Base-by-base conservation (phyloP, 306 rosid species). In the Canavalia ensiformis region DNA sequence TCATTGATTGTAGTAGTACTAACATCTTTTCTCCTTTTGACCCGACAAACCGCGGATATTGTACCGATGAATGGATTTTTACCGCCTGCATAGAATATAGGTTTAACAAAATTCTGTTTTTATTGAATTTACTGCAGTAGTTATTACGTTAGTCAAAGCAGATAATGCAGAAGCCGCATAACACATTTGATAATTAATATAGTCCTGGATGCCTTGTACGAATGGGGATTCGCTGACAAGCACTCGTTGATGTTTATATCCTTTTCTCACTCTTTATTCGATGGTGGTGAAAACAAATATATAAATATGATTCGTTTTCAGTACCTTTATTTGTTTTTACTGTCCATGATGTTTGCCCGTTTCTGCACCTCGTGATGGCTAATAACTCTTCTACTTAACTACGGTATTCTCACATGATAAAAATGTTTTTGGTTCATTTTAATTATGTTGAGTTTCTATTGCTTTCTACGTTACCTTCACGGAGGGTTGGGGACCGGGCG, bases 261-360 rank as follows among this genome's bases (percentile, higher is more conserved):
- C 6, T 42, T 18, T 58, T 72, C 69, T 29, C 82, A 69, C 79
- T 67, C 67, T 69, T 84, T 80, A 2, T 66, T 31, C 51, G 73
- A 28, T 49, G 47, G 64, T 73, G 44, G 33, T 7, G 25, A 52
- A 66, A 75, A 57, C 56, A 76, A 12, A 46, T 34, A 56, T 69
- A 35, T 2, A 46, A 25, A 6, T 39, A 49, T 45, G 6, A 56
- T 51, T 72, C 4, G 46, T 42, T 76, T 8, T n/a, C 42, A 30
- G 8, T 8, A 66, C 25, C 25, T 18, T 18, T 18, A 18, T 18
- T 18, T 18, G 25, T 18, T 18, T 18, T 18, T 2, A 51, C 77
- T 54, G 54, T 35, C 66, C 41, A 30, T 7, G 34, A 3, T 10
- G 52, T 45, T 18, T 7, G 10, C 50, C 41, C 51, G 4, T 58